A percentile compares a stretch with the other conserved stretches of the same genome.
Conservation (phyloP, 73 alveolate genomes). For the Diophrys appendiculata region DNA sequence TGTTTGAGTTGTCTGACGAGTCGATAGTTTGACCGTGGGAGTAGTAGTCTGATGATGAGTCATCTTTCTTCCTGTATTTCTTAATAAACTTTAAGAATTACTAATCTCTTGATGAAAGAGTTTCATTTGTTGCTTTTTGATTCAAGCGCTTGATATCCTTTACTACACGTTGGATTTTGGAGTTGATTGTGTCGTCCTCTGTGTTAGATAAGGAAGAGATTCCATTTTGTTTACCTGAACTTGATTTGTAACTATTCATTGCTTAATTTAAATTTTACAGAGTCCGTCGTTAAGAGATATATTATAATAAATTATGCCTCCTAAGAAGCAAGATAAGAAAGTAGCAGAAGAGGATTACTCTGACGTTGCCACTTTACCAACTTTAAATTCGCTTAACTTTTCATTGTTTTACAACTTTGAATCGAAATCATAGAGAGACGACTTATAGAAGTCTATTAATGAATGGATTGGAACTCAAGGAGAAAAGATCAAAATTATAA, state of each 20-base stretch:
- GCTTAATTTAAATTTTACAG: neutral
- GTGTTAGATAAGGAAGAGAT: too few species aligned
- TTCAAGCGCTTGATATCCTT: too few species aligned
- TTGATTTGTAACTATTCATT: neutral
- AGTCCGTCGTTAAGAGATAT: neutral
- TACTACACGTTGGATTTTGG: too few species aligned
- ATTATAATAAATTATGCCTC: too few species aligned
- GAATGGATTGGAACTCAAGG: constrained; percentile 8
- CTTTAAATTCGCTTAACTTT: constrained; percentile 44
- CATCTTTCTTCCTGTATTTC: too few species aligned
- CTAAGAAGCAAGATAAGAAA: constrained; percentile 45
- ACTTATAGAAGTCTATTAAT: constrained; percentile 1
- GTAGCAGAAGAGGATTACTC: constrained; percentile 59
- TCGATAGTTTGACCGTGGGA: too few species aligned
- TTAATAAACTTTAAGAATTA: neutral
- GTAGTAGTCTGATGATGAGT: too few species aligned
- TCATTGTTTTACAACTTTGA: constrained; percentile 23
- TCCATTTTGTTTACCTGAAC: neutral
- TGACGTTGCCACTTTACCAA: constrained; percentile 63
- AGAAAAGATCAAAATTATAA: constrained; percentile 27
- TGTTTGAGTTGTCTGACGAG: too few species aligned
- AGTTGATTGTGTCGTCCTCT: too few species aligned
- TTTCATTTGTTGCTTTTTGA: too few species aligned
- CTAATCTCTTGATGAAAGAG: neutral
- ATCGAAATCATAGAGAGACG: constrained; percentile 23